These are phyloP conservation scores for Trichomonascaceae sp. DNA, from an alignment of 1,139 yeast species.

Conservation along the genomic window DNA sequence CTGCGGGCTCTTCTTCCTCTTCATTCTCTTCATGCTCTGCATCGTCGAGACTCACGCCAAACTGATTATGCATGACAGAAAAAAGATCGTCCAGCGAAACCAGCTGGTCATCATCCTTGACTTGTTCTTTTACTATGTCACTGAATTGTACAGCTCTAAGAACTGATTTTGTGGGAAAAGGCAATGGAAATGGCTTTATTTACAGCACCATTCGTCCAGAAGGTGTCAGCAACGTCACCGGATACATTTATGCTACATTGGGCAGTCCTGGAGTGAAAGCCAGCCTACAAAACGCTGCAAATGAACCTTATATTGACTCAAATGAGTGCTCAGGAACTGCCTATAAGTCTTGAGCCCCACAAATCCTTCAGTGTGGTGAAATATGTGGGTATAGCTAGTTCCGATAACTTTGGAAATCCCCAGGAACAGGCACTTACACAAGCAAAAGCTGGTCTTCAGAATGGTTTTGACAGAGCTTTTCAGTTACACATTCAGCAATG, in stretches of 20 bases:
- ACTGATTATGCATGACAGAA: neutral
- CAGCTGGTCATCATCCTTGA: neutral
- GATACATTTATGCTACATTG: constrained; percentile 48
- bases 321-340: constrained; percentile 23
- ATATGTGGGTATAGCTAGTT: constrained; percentile 57
- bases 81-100: constrained; percentile 3
- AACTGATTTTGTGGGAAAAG: constrained; percentile 38
- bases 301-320: constrained; percentile 1
- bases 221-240: constrained; percentile 50
- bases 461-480: constrained; percentile 39
- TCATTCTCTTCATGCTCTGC: constrained; percentile 14
- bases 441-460: constrained; percentile 29
- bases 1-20: constrained; percentile 11
- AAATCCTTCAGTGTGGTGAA: constrained; percentile 39
- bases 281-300: neutral
- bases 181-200: constrained; percentile 43
- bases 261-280: constrained; percentile 20
- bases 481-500: constrained; percentile 32
- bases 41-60: constrained; percentile 9
- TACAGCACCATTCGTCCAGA: constrained; percentile 57
- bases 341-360: constrained; percentile 19
- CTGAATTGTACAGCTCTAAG: constrained; percentile 45
- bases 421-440: constrained; percentile 36
- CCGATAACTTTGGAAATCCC: constrained; percentile 50
- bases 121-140: constrained; percentile 9